Conservation (phyloP, 2,329 filamentous ascomycete genomes). For the Grosmannia huntii region DNA sequence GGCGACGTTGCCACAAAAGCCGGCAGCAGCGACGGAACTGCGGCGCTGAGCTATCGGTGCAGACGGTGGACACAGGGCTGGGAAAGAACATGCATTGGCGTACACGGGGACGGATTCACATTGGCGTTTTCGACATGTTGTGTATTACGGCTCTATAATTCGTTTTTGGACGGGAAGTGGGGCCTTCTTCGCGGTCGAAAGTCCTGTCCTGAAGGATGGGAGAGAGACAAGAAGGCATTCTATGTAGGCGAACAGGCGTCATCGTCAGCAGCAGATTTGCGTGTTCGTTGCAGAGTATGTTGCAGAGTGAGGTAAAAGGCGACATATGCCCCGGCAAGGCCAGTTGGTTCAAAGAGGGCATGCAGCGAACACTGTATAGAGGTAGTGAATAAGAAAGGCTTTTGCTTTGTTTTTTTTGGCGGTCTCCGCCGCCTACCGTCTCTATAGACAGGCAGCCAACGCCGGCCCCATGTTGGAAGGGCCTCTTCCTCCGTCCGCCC, state of each 20-base stretch:
- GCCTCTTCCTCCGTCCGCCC: neutral
- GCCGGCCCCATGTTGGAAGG: neutral
- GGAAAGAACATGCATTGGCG: constrained; percentile 5
- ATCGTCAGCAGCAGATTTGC: neutral
- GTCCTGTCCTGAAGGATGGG: neutral
- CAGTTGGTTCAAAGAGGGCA: neutral
- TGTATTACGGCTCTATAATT: neutral
- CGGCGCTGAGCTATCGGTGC: neutral
- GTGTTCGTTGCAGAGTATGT: neutral
- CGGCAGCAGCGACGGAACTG: constrained; percentile 23
- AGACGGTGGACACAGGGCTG: neutral
- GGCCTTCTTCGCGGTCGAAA: neutral
- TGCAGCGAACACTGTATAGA: neutral
- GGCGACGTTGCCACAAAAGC: constrained; percentile 47
- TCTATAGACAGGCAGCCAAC: neutral
- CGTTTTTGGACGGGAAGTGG: neutral
- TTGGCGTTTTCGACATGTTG: constrained; percentile 3
- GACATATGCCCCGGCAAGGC: neutral
- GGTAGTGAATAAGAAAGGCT: neutral
- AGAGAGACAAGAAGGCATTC: neutral
- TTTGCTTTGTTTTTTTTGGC: neutral
- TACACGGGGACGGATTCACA: constrained; percentile 5
- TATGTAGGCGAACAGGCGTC: neutral
- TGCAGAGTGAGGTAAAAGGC: neutral
- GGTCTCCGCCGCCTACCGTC: neutral